Base-by-base conservation (phyloP, 371 early-diverging fungal genomes). In the Enterocytospora artemiae region DNA sequence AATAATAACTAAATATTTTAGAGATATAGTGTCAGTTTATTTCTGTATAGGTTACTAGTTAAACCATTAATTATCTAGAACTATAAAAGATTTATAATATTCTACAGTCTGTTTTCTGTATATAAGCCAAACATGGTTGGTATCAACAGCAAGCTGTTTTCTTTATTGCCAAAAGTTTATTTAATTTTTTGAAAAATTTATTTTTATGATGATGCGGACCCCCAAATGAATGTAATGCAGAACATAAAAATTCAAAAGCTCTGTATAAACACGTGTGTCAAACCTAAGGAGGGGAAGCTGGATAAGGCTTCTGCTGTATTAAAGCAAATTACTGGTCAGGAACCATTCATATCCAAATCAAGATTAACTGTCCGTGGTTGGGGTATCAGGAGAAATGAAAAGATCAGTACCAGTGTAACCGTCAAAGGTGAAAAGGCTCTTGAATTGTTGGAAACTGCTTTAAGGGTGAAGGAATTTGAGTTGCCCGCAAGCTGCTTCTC, bases 381-480 rank as follows among this genome's bases (percentile, higher is more conserved):
- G 84, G 90, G 93, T 81, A 95, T 98, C 81, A 89, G 99, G 82
- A 88, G 99, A 87, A 98, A 98, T 88, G 99, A 98, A 84, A 96
- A 96, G 87, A 98, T 98, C 71, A 84, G 95, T 59, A 88, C 90
- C 63, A 92, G 96, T 86, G 90, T 89, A 74, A 96, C 96, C 69
- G 90, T 98, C 72, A 88, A 93, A 79, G 97, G 96, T 48, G 82
- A 87, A 75, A 89, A 89, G 77, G 85, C 87, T 37, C 85, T 88
- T 81, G 92, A 94, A 81, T 91, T 98, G 79, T 84, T 96, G 45
- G 91, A 93, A 83, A 89, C 91, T 76, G 99, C 93, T 66, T 82
- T 96, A 69, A 95, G 92, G 87, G 94, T 96, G 76, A 93, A 93
- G 87, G 97, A 96, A 83, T 96, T 89, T 85, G 96, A 98, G 83